Base-by-base conservation (phyloP, 1,284 basidiomycete species). In the Wallemia mellicola region DNA sequence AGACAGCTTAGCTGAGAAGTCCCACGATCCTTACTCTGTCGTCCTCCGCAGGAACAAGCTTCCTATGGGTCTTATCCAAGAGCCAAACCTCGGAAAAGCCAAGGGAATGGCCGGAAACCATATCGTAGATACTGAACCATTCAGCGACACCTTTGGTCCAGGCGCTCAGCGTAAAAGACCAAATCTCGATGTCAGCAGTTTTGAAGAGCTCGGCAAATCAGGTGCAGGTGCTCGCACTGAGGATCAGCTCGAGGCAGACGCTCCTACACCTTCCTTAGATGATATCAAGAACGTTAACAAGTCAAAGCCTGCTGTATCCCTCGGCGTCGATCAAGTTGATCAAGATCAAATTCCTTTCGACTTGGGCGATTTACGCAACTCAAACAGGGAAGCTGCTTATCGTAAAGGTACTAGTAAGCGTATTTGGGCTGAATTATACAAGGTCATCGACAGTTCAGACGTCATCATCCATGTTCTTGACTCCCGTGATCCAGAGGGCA, bases 401-500 rank as follows among this genome's bases (percentile, higher is more conserved):
- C 79, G 82, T 61, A 89, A 92, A 70, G 89, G 89, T 33, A 94
- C 89, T 0, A 92, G 87, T 25, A 76, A 82, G 56, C 80, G 94
- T 60, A 98, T 99, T 64, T 98, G 95, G 73, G 91, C 87, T 63
- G 92, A 99, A 70, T 74, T 98, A 25, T 98, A 98, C 78, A 99
- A 99, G 71, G 94, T 99, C 64, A 91, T 99, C 67, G 94, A 99
- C 71, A 95, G 89, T 1, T 94, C 87, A 9, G 92, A 99, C 68
- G 88, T 98, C 57, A 79, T 99, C 63, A 78, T 98, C 48, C 94
- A 98, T 70, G 80, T 99, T 57, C 74, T 99, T 63, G 94, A 99
- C 71, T 92, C 91, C 27, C 79, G 92, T 60, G 92, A 98, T 71
- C 92, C 92, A 0, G 70, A 95, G 59, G 94, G 94, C 17, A 96